Evolutionary conservation across 495 filamentous ascomycete genomes (phyloP), one percentile per base, ranked within the genome.

Genomic region (Neurospora sublineolata): DNA sequence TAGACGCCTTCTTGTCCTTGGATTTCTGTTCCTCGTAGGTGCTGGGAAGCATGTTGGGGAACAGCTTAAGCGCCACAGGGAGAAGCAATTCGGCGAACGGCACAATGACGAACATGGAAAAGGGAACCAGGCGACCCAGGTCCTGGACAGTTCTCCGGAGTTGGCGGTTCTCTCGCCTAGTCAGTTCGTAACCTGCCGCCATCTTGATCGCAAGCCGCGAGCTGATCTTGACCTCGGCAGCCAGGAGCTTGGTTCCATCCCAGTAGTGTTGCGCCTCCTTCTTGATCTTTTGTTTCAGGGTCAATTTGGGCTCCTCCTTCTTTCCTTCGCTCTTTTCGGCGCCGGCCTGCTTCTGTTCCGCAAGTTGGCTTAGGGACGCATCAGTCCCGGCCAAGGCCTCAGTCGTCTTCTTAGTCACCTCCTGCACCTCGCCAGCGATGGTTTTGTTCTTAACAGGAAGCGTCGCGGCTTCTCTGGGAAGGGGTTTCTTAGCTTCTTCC

Each of bases 191-290:
- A 0, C 95, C 95, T 72, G 90, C 94, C 10, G 94, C 94, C 95
- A 99, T 99, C 85, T 97, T 97, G 79, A 97, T 79, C 1, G 94
- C 95, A 73, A 99, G 83, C 42, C 91, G 91, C 12, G 89, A 91
- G 81, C 94, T 97, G 77, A 99, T 99, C 80, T 84, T 91, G 72
- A 97, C 91, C 82, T 99, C 95, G 1, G 92, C 91, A 33, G 92
- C 93, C 75, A 99, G 85, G 73, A 99, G 84, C 81, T 99, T 99
- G n/a, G 94, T 99, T 42, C 95, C 95, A 86, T 99, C 95, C 95
- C 95, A 98, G 83, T 98, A 99, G 80, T 99, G 95, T 73, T 90
- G 87, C 18, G 85, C 84, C 79, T 98, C 95, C 78, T 92, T 92
- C 86, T 97, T 98, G 76, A 98, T 87, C 84, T 93, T 97, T 78